phyloP scores from a whole-genome alignment of 768 basidiomycete species.

The Boletus bicolor region DNA sequence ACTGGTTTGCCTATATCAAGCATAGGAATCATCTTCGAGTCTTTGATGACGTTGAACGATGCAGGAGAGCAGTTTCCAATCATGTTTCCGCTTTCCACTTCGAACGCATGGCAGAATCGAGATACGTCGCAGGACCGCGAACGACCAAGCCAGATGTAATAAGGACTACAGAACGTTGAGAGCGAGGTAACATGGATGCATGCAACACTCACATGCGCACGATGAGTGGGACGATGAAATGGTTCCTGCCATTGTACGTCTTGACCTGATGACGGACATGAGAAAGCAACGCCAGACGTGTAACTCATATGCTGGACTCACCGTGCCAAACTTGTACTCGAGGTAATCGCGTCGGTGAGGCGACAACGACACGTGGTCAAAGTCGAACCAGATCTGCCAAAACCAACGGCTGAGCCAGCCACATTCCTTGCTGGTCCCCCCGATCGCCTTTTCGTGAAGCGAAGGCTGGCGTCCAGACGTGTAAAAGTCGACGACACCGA shows the following conservation, averaged over 20 bases:
- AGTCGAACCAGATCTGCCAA: slow-evolving; percentile 73
- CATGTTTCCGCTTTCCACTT: slow-evolving; percentile 59
- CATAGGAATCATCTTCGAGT: slow-evolving; percentile 36
- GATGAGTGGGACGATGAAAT: slow-evolving; percentile 62
- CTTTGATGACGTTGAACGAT: slow-evolving; percentile 33
- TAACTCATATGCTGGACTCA: slow-evolving; percentile 27
- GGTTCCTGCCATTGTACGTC: slow-evolving; percentile 70
- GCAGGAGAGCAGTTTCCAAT: slow-evolving; percentile 48
- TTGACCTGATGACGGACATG: slow-evolving; percentile 40
- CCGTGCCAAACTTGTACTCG: slow-evolving; percentile 76
- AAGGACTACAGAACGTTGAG: slow-evolving; percentile 39
- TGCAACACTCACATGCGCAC: slow-evolving; percentile 50
- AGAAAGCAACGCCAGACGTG: not conserved
- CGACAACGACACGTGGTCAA: slow-evolving; percentile 51
- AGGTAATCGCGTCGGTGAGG: slow-evolving; percentile 67
- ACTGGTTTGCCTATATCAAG: slow-evolving; percentile 42
- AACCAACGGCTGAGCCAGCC: slow-evolving; percentile 71
- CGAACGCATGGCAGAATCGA: slow-evolving; percentile 54
- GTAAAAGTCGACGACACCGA: slow-evolving; percentile 75
- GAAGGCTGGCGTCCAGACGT: slow-evolving; percentile 55
- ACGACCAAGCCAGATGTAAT: slow-evolving; percentile 76
- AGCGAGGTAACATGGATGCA: not conserved
- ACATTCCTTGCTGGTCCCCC: slow-evolving; percentile 56
- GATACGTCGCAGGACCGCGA: slow-evolving; percentile 60
- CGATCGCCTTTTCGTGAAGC: slow-evolving; percentile 58